Evolutionary conservation across 139 green algal genomes (phyloP).

Genomic region (Chlamydomonas sp.): DNA sequence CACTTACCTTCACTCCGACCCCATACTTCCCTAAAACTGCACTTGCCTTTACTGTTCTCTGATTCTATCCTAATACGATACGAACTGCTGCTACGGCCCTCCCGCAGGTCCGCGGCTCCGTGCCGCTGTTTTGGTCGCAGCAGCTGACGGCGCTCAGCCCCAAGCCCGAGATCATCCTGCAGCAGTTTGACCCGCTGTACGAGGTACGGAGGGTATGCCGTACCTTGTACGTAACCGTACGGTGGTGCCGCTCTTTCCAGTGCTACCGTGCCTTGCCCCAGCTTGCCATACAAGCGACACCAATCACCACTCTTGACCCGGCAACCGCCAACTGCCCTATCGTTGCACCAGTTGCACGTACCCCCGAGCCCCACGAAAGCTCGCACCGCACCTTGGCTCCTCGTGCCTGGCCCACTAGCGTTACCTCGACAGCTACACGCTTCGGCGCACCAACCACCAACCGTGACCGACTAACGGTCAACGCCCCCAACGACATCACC

Average conservation of each 20-base stretch:
- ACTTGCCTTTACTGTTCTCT: not conserved
- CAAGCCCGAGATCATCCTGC: constrained; percentile 84
- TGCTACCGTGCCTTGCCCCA: too few relatives aligned
- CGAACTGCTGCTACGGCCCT: not conserved
- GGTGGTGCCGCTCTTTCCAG: too few relatives aligned
- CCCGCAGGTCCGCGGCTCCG: constrained; percentile 86
- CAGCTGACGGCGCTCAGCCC: constrained; percentile 69
- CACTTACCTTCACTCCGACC: too few relatives aligned
- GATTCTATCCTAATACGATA: not conserved
- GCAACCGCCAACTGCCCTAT: too few relatives aligned
- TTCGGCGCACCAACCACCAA: not conserved
- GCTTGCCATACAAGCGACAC: too few relatives aligned
- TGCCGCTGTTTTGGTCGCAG: constrained; percentile 96
- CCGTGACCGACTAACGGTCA: not conserved
- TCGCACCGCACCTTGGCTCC: too few relatives aligned
- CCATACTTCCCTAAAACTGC: not conserved
- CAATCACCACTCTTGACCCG: too few relatives aligned
- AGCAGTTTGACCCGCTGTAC: constrained; percentile 89
- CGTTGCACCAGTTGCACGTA: too few relatives aligned
- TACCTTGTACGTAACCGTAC: not conserved
- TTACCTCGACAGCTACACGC: constrained; percentile 43
- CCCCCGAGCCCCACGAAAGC: too few relatives aligned
- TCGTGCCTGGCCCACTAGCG: too few relatives aligned
- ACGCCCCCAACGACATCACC: not conserved
- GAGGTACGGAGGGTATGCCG: constrained; percentile 35